Conservation (phyloP, 305 asterid species). For the Nicotiana rustica region DNA sequence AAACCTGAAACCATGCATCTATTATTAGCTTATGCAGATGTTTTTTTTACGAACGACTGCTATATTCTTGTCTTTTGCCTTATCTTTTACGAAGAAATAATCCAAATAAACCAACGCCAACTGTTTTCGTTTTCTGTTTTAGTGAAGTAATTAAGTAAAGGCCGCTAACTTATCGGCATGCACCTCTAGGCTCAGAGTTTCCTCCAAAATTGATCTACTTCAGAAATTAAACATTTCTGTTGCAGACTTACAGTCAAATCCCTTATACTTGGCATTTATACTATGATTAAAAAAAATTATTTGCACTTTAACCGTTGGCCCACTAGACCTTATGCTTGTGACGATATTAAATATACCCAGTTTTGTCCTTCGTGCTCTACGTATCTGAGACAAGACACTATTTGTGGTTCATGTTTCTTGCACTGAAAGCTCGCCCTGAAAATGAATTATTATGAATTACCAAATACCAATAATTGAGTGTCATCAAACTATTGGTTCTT, state of each 20-base stretch:
- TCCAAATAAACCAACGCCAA: not conserved
- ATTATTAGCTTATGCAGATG: not conserved
- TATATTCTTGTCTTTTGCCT: not conserved
- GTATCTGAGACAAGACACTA: not conserved
- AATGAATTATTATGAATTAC: not conserved
- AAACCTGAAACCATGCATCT: not conserved
- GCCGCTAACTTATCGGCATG: not conserved
- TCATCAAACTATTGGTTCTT: slow-evolving; percentile 11
- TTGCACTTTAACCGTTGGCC: not conserved
- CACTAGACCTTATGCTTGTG: slow-evolving; percentile 8
- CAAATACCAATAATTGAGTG: not conserved
- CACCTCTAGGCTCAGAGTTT: not conserved
- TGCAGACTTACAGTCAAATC: not conserved
- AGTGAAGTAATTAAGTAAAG: not conserved
- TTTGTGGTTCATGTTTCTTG: slow-evolving; percentile 32
- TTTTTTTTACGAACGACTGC: not conserved
- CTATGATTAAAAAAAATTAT: not conserved
- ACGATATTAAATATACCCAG: slow-evolving; percentile 22
- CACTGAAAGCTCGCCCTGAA: not conserved
- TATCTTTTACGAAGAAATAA: not conserved
- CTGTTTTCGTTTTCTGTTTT: not conserved
- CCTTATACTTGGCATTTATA: not conserved
- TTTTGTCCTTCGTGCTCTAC: not conserved
- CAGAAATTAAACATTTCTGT: not conserved
- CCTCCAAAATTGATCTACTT: not conserved